Evolutionary conservation across 352 stramenopile species (phyloP), one percentile per base, ranked within the genome.

Genomic region (Phytophthora ohioensis): DNA sequence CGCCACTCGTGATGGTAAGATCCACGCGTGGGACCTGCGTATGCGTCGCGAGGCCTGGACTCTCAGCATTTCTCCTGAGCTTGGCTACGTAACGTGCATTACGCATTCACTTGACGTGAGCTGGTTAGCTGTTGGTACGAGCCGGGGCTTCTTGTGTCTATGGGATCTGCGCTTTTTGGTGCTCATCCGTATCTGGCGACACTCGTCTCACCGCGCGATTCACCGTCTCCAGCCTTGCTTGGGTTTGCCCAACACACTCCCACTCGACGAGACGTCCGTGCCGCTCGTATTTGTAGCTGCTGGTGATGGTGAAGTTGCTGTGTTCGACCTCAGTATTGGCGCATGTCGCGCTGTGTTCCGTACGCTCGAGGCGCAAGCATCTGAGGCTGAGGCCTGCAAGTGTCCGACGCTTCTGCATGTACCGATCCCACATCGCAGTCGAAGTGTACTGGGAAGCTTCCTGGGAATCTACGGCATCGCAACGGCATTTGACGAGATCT

Each of bases 161-260:
- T 99, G 95, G 93, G 98, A 99, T 73, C 72, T 99, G 51, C 91
- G 98, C 15, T 99, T 98, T 82, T 86, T 98, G 42, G 78, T 97
- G 57, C 84, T 98, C 34, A 94, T 98, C 53, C 97, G 97, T 35
- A 90, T 99, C 12, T 99, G 96, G 97, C 84, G 95, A n/a, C 97
- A 99, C 78, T 98, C 92, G 46, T 97, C 92, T 15, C 85, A 95
- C 36, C 82, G 83, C 48, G 79, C 90, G 30, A 98, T 99, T 52
- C 94, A 97, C 61, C 78, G 89, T n/a, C 74, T 97, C 36, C 90
- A 95, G 72, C 88, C 88, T 5, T 97, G 88, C 53, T 71, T 94
- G 32, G 85, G 86, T 0, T 64, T 98, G 65, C 88, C 91, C 41
- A 88, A 96, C 68, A 90, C 86, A 45, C 63, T 94, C 52, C 73